These are phyloP conservation scores for Chlorophyllum brunneum DNA, from an alignment of 768 basidiomycete genomes.

Conservation along the genomic window DNA sequence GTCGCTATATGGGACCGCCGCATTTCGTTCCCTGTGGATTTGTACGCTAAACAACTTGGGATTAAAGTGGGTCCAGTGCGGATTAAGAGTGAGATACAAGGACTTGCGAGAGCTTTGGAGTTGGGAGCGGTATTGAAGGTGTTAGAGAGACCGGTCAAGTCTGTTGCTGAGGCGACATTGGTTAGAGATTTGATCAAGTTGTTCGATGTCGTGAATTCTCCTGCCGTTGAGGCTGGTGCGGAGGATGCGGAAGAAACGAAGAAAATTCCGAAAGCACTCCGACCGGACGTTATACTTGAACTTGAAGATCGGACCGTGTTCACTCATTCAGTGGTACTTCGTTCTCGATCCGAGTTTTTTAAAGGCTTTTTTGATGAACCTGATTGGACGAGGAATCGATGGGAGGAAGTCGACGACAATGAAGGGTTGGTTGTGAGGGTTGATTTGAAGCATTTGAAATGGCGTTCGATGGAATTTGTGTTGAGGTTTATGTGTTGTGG, in stretches of 20 bases:
- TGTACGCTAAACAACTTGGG: conserved; percentile 33
- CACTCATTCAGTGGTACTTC: conserved; percentile 73
- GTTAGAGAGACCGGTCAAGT: conserved; percentile 61
- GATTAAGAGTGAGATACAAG: conserved; percentile 62
- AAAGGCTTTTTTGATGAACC: conserved; percentile 75
- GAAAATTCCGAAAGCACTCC: conserved; percentile 25
- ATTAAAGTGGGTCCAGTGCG: conserved; percentile 39
- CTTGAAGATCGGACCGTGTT: conserved; percentile 63
- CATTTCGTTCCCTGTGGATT: conserved; percentile 45
- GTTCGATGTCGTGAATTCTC: conserved; percentile 27
- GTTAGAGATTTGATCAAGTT: conserved; percentile 45
- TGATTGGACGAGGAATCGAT: conserved; percentile 74
- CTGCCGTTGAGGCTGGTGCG: background rate
- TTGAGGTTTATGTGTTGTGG: conserved; percentile 78
- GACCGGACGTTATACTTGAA: conserved; percentile 68
- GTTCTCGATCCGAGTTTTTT: conserved; percentile 83
- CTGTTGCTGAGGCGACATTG: conserved; percentile 44
- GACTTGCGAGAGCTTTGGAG: conserved; percentile 53
- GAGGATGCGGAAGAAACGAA: background rate
- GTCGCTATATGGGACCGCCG: conserved; percentile 84
- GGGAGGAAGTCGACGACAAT: conserved; percentile 20
- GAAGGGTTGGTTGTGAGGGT: conserved; percentile 46
- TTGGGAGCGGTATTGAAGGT: conserved; percentile 51
- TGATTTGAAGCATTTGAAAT: conserved; percentile 66
- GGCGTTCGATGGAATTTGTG: conserved; percentile 74